Evolutionary conservation across 2,329 filamentous ascomycete genomes (phyloP).

Genomic region (Cladophialophora immunda): DNA sequence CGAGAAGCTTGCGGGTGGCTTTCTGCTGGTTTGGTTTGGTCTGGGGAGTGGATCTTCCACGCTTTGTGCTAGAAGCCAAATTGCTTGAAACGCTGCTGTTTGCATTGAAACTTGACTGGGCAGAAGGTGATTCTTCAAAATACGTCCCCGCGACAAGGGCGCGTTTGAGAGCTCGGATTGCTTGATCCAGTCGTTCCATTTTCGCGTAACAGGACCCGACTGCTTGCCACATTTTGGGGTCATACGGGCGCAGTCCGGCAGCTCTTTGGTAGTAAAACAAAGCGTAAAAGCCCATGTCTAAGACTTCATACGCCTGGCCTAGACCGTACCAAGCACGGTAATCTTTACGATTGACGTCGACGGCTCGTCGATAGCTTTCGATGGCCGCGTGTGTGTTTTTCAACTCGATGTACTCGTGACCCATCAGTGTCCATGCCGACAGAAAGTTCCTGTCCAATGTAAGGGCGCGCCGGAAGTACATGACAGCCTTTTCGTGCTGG

Average conservation of each 20-base stretch:
- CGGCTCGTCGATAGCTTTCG: slow-evolving; percentile 92
- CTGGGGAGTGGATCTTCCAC: slow-evolving; percentile 19
- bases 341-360: slow-evolving; percentile 94
- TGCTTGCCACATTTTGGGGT: slow-evolving; percentile 98
- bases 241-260: slow-evolving; percentile 89
- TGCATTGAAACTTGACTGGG: slow-evolving; percentile 42
- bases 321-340: slow-evolving; percentile 98
- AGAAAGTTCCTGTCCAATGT: slow-evolving; percentile 90
- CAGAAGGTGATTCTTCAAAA: slow-evolving; percentile 69
- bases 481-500: slow-evolving; percentile 95
- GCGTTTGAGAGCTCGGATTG: slow-evolving; percentile 93
- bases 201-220: slow-evolving; percentile 91
- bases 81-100: slow-evolving; percentile 22
- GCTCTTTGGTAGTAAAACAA: slow-evolving; percentile 98
- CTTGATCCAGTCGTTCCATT: slow-evolving; percentile 85
- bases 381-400: slow-evolving; percentile 99
- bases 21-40: slow-evolving; percentile 18
- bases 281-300: slow-evolving; percentile 98
- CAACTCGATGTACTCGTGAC: slow-evolving; percentile 97
- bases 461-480: slow-evolving; percentile 93
- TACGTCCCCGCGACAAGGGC: slow-evolving; percentile 88
- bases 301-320: slow-evolving; percentile 94
- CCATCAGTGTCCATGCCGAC: slow-evolving; percentile 98
- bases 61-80: slow-evolving; percentile 4
- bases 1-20: slow-evolving; percentile 66